Evolutionary conservation across 2,329 filamentous ascomycete species (phyloP).

Genomic region (Paecilomyces dactylethromorphus): DNA sequence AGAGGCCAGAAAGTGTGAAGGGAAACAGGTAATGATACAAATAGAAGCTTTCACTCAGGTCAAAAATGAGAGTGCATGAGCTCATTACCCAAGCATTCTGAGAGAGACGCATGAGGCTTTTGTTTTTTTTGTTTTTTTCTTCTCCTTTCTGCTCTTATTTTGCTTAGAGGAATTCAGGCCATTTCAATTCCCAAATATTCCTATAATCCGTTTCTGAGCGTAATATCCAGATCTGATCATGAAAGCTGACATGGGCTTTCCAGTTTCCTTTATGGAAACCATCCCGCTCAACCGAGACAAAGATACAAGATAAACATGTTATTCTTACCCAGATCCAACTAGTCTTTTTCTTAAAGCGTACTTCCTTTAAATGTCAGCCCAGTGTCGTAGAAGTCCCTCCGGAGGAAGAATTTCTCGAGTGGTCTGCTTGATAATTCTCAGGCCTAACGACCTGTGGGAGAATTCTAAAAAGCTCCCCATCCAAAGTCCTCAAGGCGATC

Average conservation of each 20-base stretch:
- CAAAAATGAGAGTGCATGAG: background rate
- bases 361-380: background rate
- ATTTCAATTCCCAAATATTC: no score
- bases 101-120: background rate
- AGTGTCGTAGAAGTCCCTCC: no score
- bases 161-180: background rate
- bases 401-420: no score
- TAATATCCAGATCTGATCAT: no score
- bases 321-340: no score
- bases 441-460: no score
- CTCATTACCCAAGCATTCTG: background rate
- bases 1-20: background rate
- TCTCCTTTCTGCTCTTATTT: constrained; percentile 1
- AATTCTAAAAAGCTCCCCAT: no score
- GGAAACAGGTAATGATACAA: background rate
- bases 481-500: no score
- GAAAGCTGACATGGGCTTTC: no score
- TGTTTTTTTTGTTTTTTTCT: constrained; percentile 3
- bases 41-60: background rate
- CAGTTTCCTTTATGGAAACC: no score
- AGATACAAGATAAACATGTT: no score
- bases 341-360: constrained; percentile 1
- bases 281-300: background rate
- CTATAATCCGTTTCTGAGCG: background rate
- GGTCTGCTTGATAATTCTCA: no score